A percentile compares a stretch with the other conserved stretches of the same genome.
phyloP scores from a whole-genome alignment of 208 protist genomes.

The Paratrypanosoma confusum region DNA sequence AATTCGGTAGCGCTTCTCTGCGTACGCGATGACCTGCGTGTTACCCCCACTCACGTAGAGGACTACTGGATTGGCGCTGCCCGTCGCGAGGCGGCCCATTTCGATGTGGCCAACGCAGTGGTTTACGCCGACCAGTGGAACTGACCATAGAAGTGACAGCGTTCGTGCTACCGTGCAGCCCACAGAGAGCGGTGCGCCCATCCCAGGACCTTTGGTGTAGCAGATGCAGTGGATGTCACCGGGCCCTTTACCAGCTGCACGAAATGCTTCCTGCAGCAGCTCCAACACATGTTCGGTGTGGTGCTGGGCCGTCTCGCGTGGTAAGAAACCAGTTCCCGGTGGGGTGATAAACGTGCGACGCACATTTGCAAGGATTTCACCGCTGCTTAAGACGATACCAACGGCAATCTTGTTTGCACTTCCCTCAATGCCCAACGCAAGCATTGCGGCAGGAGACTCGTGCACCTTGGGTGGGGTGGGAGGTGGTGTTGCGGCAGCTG shows the following conservation, averaged over 20 bases:
- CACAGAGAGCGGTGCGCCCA: slow-evolving; percentile 93
- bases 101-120: slow-evolving; percentile 99
- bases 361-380: slow-evolving; percentile 95
- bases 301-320: slow-evolving; percentile 96
- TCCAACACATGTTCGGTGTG: slow-evolving; percentile 80
- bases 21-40: slow-evolving; percentile 98
- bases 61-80: slow-evolving; percentile 94
- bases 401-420: slow-evolving; percentile 99
- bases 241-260: slow-evolving; percentile 69
- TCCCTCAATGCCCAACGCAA: slow-evolving; percentile 96
- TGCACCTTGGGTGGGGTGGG: no score
- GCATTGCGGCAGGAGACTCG: no score
- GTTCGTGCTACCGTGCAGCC: slow-evolving; percentile 73
- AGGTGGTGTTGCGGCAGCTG: no score
- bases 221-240: slow-evolving; percentile 89
- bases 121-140: slow-evolving; percentile 97
- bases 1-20: slow-evolving; percentile 94
- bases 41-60: slow-evolving; percentile 99
- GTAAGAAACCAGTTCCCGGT: slow-evolving; percentile 97
- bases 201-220: slow-evolving; percentile 97
- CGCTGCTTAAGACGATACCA: slow-evolving; percentile 92
- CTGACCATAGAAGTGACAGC: slow-evolving; percentile 74
- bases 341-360: slow-evolving; percentile 97
- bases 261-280: slow-evolving; percentile 90
- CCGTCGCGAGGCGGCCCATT: slow-evolving; percentile 97